Evolutionary conservation across 768 basidiomycete species (phyloP), one percentile per base, ranked within the genome.

Genomic region (Podaxis pistillaris): DNA sequence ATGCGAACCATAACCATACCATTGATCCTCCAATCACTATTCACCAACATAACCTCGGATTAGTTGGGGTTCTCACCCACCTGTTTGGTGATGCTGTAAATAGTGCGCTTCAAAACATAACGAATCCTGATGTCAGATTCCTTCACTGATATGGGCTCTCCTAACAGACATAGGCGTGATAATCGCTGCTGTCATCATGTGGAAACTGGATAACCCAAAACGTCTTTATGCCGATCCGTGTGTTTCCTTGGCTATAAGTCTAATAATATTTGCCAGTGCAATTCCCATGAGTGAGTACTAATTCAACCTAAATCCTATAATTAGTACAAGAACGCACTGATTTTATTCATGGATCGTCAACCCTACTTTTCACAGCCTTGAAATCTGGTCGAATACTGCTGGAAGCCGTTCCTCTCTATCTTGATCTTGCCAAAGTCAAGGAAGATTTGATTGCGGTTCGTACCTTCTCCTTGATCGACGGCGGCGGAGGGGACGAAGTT

Each of bases 171-270:
- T 84, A 65, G 83, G 82, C 17, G 84, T 86, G 58, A 83, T 86
- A 37, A 69, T 84, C 30, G 77, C 81, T 13, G 82, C 81, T 19
- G 60, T 79, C 56, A 73, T 85, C 33, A 78, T 84, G 50, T 82
- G 82, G 79, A 80, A 82, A 65, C 58, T 78, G 5, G 65, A 52
- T 26, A 41, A 11, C 37, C 77, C 78, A 12, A 68, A 71, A 49
- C 75, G 83, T 54, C 82, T 82, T 64, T 85, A 85, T 68, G 82
- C 81, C 44, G 84, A 85, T 68, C 83, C 83, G 24, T 79, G 82
- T 1, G 79, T 78, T 19, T 84, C 83, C 38, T 69, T 84, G 46
- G 74, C 71, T 8, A 84, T 84, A 58, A 80, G 79, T 52, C 63
- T 83, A 19, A 77, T 86, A 55, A 86, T 86, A 63, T 85, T 83